phyloP scores from a whole-genome alignment of 2,329 filamentous ascomycete species.

The Conoideocrella luteorostrata region DNA sequence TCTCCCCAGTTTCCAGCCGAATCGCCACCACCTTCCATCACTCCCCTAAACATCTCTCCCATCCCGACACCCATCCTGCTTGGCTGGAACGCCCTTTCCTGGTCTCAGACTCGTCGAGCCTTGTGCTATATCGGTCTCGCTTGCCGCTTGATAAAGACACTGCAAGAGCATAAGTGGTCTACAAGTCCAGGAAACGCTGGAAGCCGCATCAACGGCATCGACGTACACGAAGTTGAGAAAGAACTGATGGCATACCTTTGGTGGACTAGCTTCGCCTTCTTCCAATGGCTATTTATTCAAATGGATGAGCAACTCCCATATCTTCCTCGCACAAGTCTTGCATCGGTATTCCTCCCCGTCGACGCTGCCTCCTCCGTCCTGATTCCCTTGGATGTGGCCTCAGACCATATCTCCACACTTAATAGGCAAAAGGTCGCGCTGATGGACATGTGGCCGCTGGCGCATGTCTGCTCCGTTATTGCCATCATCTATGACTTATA shows the following conservation, averaged over 20 bases:
- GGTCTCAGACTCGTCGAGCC: constrained; percentile 24
- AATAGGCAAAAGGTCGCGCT: constrained; percentile 28
- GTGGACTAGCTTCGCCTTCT: constrained; percentile 33
- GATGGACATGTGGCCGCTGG: constrained; percentile 28
- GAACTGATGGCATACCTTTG: constrained; percentile 32
- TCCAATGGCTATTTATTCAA: constrained; percentile 32
- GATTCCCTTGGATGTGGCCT: constrained; percentile 27
- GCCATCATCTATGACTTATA: constrained; percentile 23
- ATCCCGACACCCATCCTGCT: constrained; percentile 29
- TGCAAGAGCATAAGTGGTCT: too few relatives aligned
- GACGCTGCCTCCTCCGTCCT: constrained; percentile 23
- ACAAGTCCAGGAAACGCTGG: too few relatives aligned
- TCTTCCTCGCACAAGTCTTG: constrained; percentile 17
- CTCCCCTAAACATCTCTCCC: too few relatives aligned
- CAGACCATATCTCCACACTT: constrained; percentile 30
- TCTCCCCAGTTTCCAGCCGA: too few relatives aligned
- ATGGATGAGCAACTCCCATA: constrained; percentile 22
- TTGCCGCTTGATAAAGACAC: constrained; percentile 21
- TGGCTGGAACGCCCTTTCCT: constrained; percentile 30
- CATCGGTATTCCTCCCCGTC: constrained; percentile 22
- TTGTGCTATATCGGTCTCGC: constrained; percentile 30
- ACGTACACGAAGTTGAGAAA: constrained; percentile 32
- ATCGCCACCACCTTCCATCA: too few relatives aligned
- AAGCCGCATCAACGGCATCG: constrained; percentile 34
- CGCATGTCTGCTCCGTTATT: constrained; percentile 24